These are phyloP conservation scores for Lasiodiplodia sp. DNA, from an alignment of 2,329 filamentous ascomycete genomes.

Conservation along the genomic window DNA sequence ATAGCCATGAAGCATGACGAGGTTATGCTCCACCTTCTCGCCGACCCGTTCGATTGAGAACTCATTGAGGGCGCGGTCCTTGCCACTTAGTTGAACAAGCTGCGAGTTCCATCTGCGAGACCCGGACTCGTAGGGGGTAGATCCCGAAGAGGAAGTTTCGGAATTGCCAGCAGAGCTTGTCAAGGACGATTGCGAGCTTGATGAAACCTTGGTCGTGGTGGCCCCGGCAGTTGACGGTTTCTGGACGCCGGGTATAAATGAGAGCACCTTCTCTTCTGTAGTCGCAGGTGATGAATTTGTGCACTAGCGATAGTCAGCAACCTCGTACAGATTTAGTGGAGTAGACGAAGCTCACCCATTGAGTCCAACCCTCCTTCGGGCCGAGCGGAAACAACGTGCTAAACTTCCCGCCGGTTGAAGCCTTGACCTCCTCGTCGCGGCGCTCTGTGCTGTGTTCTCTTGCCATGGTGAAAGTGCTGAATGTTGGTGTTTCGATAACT, in stretches of 20 bases:
- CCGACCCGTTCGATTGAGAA: constrained; percentile 86
- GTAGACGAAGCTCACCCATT: constrained; percentile 71
- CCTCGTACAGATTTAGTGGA: too few relatives aligned
- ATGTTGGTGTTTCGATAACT: not conserved
- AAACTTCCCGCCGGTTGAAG: constrained; percentile 42
- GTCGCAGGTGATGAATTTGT: constrained; percentile 79
- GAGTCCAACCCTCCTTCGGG: constrained; percentile 88
- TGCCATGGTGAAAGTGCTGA: not conserved
- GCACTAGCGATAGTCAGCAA: constrained; percentile 69
- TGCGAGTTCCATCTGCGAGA: constrained; percentile 84
- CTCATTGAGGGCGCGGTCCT: constrained; percentile 88
- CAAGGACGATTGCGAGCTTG: constrained; percentile 49
- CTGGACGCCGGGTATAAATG: constrained; percentile 81
- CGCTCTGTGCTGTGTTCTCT: not conserved
- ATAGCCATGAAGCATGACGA: constrained; percentile 97
- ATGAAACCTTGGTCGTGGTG: constrained; percentile 62
- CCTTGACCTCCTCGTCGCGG: constrained; percentile 52
- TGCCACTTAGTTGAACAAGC: constrained; percentile 84
- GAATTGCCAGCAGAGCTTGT: constrained; percentile 47
- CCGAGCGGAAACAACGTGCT: constrained; percentile 77
- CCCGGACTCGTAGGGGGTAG: constrained; percentile 76
- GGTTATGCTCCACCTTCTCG: constrained; percentile 79
- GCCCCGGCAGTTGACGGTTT: constrained; percentile 72
- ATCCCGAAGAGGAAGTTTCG: constrained; percentile 52
- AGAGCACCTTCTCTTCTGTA: constrained; percentile 88